phyloP scores from a whole-genome alignment of 2,329 filamentous ascomycete species.

The Lasiodiplodia hormozganensis region DNA sequence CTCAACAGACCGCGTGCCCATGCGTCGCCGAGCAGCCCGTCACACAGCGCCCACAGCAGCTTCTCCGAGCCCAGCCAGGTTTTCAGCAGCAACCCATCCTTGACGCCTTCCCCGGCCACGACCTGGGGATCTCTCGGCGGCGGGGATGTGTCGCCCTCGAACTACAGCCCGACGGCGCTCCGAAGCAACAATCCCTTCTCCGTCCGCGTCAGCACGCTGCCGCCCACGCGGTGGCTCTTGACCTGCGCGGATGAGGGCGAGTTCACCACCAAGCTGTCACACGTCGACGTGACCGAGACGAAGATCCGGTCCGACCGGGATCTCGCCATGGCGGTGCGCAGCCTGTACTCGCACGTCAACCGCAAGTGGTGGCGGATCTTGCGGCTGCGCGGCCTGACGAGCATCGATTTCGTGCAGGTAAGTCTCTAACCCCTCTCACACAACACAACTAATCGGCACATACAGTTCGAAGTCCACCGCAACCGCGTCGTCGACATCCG shows the following conservation, averaged over 20 bases:
- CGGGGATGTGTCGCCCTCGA: constrained; percentile 30
- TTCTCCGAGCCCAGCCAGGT: constrained; percentile 35
- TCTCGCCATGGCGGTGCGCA: constrained; percentile 42
- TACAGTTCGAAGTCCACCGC: constrained; percentile 46
- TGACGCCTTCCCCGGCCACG: constrained; percentile 39
- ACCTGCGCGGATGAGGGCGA: constrained; percentile 48
- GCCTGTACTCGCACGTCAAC: constrained; percentile 45
- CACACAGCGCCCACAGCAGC: constrained; percentile 35
- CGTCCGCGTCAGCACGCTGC: constrained; percentile 35
- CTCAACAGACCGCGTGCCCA: constrained; percentile 44
- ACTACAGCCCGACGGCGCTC: constrained; percentile 37
- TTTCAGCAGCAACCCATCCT: constrained; percentile 38
- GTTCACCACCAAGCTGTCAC: constrained; percentile 46
- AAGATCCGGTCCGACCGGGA: constrained; percentile 46
- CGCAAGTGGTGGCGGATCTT: constrained; percentile 41
- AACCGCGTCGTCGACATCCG: constrained; percentile 50
- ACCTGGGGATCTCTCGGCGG: constrained; percentile 38
- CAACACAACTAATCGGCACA: too few species aligned
- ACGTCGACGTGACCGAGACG: constrained; percentile 44
- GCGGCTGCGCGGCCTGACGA: constrained; percentile 44
- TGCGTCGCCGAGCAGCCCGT: constrained; percentile 35
- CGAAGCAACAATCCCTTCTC: constrained; percentile 38
- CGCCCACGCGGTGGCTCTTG: constrained; percentile 44
- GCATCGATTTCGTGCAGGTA: constrained; percentile 47
- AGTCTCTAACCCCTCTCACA: background rate